phyloP scores from a whole-genome alignment of 805 yeast species.

The Huiozyma sinensis region DNA sequence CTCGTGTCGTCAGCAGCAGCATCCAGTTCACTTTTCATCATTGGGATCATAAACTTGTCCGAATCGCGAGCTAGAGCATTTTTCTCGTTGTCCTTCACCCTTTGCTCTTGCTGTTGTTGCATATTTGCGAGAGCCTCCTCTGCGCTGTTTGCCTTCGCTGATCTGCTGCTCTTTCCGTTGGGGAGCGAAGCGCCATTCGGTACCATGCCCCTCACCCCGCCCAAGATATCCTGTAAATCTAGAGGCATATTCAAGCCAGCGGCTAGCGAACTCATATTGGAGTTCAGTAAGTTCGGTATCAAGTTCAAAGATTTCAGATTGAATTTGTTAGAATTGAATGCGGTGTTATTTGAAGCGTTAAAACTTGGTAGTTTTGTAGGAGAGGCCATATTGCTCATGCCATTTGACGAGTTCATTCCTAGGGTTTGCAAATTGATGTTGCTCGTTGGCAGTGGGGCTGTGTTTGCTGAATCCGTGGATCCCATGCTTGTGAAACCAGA shows the following conservation, averaged over 20 bases:
- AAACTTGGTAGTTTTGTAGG: conserved; percentile 6
- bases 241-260: background rate
- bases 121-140: conserved; percentile 25
- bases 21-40: background rate
- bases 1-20: background rate
- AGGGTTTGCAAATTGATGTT: conserved; percentile 6
- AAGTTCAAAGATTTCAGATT: background rate
- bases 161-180: conserved; percentile 5
- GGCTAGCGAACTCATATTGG: background rate
- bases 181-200: conserved; percentile 5
- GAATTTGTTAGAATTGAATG: too few relatives aligned
- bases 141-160: conserved; percentile 18
- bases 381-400: conserved; percentile 7
- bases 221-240: conserved; percentile 1
- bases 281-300: background rate
- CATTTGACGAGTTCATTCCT: conserved; percentile 7
- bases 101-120: conserved; percentile 22
- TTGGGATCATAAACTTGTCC: background rate
- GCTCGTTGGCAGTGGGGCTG: background rate
- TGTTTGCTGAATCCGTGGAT: too few relatives aligned
- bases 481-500: background rate
- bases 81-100: conserved; percentile 3
- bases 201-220: background rate
- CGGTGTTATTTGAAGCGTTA: background rate
- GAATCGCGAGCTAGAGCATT: background rate